Evolutionary conservation across 2,329 filamentous ascomycete species (phyloP).

Genomic region (Penicillium janthinellum): DNA sequence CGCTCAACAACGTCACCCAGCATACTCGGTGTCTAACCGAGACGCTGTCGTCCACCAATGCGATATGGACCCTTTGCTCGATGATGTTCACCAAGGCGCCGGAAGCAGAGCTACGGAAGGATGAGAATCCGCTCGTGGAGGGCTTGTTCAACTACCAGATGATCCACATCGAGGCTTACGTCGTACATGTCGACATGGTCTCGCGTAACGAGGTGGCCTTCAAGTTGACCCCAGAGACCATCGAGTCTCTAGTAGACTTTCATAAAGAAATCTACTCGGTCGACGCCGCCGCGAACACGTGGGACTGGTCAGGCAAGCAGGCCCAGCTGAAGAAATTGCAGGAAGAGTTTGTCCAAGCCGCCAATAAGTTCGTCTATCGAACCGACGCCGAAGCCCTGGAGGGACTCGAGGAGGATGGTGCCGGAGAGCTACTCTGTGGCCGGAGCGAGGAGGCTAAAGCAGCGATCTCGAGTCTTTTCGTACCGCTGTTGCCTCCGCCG

Average conservation of each 20-base stretch:
- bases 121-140: constrained; percentile 80
- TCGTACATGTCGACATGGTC: constrained; percentile 99
- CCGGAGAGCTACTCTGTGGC: constrained; percentile 87
- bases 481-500: constrained; percentile 79
- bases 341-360: constrained; percentile 91
- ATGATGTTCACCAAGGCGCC: constrained; percentile 90
- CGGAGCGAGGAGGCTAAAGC: constrained; percentile 92
- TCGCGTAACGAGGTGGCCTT: constrained; percentile 95
- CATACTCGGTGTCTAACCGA: constrained; percentile 95
- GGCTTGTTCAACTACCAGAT: constrained; percentile 91
- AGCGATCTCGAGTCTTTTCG: constrained; percentile 80
- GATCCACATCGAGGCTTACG: constrained; percentile 92
- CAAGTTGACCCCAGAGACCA: constrained; percentile 94
- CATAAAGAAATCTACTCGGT: constrained; percentile 95
- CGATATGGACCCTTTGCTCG: constrained; percentile 92
- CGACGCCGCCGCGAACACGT: constrained; percentile 84
- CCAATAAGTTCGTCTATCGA: constrained; percentile 96
- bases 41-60: constrained; percentile 82
- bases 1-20: constrained; percentile 93
- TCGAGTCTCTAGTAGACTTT: constrained; percentile 89
- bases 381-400: constrained; percentile 87
- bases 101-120: constrained; percentile 78
- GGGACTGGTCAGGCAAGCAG: constrained; percentile 96
- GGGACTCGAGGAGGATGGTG: constrained; percentile 93
- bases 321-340: constrained; percentile 95